phyloP scores from a whole-genome alignment of 805 yeast genomes.

The Ogataea methylovora region DNA sequence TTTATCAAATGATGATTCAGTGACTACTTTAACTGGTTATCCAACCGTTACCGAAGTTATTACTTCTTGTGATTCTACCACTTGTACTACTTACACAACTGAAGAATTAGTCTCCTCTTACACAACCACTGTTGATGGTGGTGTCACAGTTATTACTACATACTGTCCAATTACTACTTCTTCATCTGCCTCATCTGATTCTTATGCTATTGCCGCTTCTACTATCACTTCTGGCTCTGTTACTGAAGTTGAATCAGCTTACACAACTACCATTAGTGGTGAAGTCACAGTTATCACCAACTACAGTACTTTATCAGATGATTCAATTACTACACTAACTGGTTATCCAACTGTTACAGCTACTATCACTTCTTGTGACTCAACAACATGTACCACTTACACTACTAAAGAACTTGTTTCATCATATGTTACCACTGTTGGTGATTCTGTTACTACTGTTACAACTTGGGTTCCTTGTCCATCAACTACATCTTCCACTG shows the following conservation, averaged over 20 bases:
- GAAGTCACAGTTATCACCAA: conserved; percentile 15
- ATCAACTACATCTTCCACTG: conserved; percentile 4
- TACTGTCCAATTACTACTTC: conserved; percentile 12
- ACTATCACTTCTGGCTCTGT: conserved; percentile 4
- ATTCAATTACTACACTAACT: conserved; percentile 5
- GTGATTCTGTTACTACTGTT: conserved; percentile 13
- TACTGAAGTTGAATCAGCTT: conserved; percentile 6
- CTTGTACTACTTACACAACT: conserved; percentile 11
- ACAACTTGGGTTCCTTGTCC: conserved; percentile 19
- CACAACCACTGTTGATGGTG: conserved; percentile 14
- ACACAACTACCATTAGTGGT: conserved; percentile 10
- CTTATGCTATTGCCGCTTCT: conserved; percentile 3
- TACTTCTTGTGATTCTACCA: conserved; percentile 8
- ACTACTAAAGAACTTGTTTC: conserved; percentile 11
- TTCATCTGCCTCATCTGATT: conserved; percentile 2
- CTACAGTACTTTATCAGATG: conserved; percentile 8
- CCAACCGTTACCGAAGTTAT: conserved; percentile 9
- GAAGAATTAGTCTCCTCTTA: conserved; percentile 16
- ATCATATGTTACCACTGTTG: conserved; percentile 15
- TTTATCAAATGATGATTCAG: too few species aligned
- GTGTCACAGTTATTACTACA: conserved; percentile 14
- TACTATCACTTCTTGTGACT: conserved; percentile 10
- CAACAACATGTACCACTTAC: conserved; percentile 4
- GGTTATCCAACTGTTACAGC: conserved; percentile 8
- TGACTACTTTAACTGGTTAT: conserved; percentile 5